Base-by-base conservation (phyloP, 768 basidiomycete species). In the Chiua virens region DNA sequence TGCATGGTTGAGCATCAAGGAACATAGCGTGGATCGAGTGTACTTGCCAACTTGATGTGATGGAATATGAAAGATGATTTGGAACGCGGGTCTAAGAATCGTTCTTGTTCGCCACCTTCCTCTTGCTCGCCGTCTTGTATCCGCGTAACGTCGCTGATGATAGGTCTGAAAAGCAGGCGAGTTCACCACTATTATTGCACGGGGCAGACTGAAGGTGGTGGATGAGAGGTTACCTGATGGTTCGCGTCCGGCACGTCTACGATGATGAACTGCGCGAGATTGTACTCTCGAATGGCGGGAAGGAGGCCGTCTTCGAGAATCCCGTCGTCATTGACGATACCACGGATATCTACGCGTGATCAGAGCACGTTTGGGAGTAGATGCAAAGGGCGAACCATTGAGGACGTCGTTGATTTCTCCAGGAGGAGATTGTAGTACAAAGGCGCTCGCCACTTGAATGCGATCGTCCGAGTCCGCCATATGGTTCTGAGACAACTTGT, bases 321-420 rank as follows among this genome's bases (percentile, higher is more conserved):
- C 17, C 85, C 84, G 66, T 98, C 94, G 71, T 95, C 86, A 38
- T 81, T 80, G 63, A 98, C 85, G 66, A 98, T 90, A 67, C 79
- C 84, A 61, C 94, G 89, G 46, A 98, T 83, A 74, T 98, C 96
- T 95, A 63, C 54, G 57, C 54, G 54, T 53, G 25, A 27, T 56
- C 43, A 37, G 54, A 36, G 54, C 50, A 55, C 42, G 51, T 42
- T 34, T 41, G 37, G 45, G 25, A 30, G 28, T 43, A 49, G 25
- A 8, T 54, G 42, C 28, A 25, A 25, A n/a, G 40, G 40, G 47
- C 71, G 55, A 53, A 91, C 92, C 93, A 61, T 91, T 91, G 47
- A 98, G 76, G 17, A 97, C 94, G 73, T 98, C 95, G 69, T 96
- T 97, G 58, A 98, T 93, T 75, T 98, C 90, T 40, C 95, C 95